Conservation (phyloP, 2,329 filamentous ascomycete species). For the Sporothrix pallida region DNA sequence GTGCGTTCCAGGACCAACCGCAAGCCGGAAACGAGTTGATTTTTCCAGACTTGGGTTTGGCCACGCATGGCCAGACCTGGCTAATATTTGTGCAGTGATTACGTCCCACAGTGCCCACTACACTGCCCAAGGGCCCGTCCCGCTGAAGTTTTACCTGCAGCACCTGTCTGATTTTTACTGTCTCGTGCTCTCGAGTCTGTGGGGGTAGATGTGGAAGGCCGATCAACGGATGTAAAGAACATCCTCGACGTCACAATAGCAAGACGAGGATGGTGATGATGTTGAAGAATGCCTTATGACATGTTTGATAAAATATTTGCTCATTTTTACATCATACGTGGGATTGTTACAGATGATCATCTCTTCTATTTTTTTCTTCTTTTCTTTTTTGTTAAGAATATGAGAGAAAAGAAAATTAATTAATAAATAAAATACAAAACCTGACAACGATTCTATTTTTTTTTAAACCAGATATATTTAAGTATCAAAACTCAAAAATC, state of each 20-base stretch:
- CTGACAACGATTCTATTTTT: no score
- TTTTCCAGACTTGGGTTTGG: not conserved
- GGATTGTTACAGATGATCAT: no score
- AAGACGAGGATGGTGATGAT: not conserved
- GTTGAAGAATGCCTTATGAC: no score
- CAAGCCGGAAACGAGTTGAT: not conserved
- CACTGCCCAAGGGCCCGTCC: not conserved
- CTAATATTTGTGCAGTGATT: not conserved
- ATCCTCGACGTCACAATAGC: not conserved
- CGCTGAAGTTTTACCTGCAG: not conserved
- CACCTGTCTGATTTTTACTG: not conserved
- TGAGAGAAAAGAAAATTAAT: not conserved
- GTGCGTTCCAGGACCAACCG: conserved; percentile 42
- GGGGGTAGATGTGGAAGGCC: not conserved
- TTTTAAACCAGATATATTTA: no score
- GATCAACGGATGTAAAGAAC: not conserved
- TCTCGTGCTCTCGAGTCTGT: not conserved
- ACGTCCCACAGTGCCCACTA: not conserved
- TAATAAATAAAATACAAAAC: not conserved
- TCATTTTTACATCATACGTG: no score
- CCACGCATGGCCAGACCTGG: not conserved
- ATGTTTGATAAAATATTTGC: no score
- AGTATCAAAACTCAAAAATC: no score
- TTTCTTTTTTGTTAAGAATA: not conserved
- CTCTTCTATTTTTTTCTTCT: no score